phyloP scores from a whole-genome alignment of 305 asterid species.

The Plantago coronopus region DNA sequence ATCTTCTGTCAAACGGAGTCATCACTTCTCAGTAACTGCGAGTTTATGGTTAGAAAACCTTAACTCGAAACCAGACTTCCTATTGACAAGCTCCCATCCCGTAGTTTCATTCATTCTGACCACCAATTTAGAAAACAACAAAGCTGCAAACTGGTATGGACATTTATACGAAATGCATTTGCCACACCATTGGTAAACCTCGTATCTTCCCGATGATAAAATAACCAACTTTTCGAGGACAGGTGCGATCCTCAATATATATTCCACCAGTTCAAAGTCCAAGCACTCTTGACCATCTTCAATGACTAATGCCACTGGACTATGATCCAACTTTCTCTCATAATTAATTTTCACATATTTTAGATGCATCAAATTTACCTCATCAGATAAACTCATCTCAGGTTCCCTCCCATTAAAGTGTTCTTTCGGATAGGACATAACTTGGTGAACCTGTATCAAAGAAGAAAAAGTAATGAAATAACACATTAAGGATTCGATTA shows the following conservation, averaged over 20 bases:
- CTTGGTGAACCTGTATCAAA: neutral
- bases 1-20: neutral
- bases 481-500: no score
- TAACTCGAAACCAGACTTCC: neutral
- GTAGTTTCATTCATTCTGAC: neutral
- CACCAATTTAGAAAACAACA: neutral
- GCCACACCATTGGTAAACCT: neutral
- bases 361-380: neutral
- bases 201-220: neutral
- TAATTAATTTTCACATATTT: no score
- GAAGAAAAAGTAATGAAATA: neutral
- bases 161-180: neutral
- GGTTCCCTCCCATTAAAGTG: neutral
- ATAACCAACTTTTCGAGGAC: conserved; percentile 1
- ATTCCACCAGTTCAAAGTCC: neutral
- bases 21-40: no score
- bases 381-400: neutral
- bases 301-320: no score
- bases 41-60: neutral
- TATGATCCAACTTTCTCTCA: no score
- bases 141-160: neutral
- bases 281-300: no score
- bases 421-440: neutral
- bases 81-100: neutral
- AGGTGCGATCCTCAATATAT: neutral